These are phyloP conservation scores for Nicotiana rustica DNA, from an alignment of 305 asterid species.

Conservation along the genomic window DNA sequence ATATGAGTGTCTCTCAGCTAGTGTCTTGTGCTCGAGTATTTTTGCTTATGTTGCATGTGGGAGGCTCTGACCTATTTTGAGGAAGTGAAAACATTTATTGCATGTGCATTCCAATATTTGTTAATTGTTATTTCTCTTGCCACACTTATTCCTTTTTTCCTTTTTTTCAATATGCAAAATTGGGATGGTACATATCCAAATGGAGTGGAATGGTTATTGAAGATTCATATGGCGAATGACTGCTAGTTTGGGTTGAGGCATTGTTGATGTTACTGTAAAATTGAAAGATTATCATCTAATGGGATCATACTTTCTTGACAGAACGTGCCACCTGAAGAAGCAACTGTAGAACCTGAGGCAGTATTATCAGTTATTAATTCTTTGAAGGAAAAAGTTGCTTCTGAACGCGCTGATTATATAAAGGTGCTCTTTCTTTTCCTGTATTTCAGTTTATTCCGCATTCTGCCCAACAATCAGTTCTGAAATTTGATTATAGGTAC, in stretches of 20 bases:
- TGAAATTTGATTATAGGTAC: conserved; percentile 33
- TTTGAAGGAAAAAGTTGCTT: conserved; percentile 69
- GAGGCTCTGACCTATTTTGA: conserved; percentile 2
- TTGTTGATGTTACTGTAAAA: conserved; percentile 23
- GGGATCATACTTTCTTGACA: conserved; percentile 43
- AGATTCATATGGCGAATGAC: not conserved
- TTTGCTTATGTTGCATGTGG: not conserved
- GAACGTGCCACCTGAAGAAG: conserved; percentile 55
- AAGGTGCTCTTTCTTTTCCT: conserved; percentile 55
- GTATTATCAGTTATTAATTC: conserved; percentile 63
- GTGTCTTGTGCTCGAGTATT: not conserved
- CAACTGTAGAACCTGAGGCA: conserved; percentile 51
- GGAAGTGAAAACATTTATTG: not conserved
- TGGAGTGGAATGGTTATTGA: conserved; percentile 26
- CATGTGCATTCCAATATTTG: conserved; percentile 10
- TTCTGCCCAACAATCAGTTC: conserved; percentile 38
- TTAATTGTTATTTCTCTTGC: conserved; percentile 6
- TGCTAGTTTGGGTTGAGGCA: not conserved
- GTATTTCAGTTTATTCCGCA: conserved; percentile 26
- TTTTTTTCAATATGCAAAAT: conserved; percentile 4
- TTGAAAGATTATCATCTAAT: conserved; percentile 20
- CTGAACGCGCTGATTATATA: conserved; percentile 61
- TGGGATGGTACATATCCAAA: not conserved
- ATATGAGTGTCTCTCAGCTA: not conserved
- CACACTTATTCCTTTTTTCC: not conserved